Base-by-base conservation (phyloP, 208 protist species). In the Endotrypanum monterogeii region DNA sequence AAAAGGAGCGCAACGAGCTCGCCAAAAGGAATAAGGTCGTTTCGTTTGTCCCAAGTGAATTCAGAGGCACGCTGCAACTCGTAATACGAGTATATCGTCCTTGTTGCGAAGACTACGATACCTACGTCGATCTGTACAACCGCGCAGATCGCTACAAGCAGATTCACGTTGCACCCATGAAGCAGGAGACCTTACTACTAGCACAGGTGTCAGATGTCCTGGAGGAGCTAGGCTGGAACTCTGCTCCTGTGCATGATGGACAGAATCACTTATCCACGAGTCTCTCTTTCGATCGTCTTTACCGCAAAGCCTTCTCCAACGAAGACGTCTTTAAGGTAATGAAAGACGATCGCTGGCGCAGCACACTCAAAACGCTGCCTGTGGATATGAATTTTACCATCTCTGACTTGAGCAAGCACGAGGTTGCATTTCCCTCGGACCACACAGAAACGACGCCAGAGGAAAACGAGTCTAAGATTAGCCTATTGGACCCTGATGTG, bases 401-500 rank as follows among this genome's bases (percentile, higher is more conserved):
- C n/a, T 73, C 69, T 0, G 83, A 94, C 74, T 69, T 89, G 46
- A 87, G 73, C 28, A 85, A 74, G 48, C 80, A 94, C 80, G 89
- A 97, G 60, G 90, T 89, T 3, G 79, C 88, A 11, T 96, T 95
- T 57, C 93, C 93, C 0, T 84, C 76, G 9, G 81, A 88, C 60
- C 75, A 85, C 32, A 56, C 69, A 20, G 74, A 82, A 46, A 66
- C 82, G 32, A 46, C 82, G 28, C 93, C 93, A 56, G 77, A 94
- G 67, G 93, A 97, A 69, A 94, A 93, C 71, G 93, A 97, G 79
- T 94, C 84, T 30, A 66, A 92, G 55, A 76, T 97, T 14, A 90
- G 82, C 60, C 71, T 96, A 52, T 74, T 92, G 1, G 71, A 94
- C 71, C 89, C 89, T 1, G 85, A 95, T 44, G 81, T 94, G 62